A percentile compares a stretch with the other conserved stretches of the same genome.
Evolutionary conservation across 805 yeast genomes (phyloP).

Genomic region (Sugiyamaella valdiviana): DNA sequence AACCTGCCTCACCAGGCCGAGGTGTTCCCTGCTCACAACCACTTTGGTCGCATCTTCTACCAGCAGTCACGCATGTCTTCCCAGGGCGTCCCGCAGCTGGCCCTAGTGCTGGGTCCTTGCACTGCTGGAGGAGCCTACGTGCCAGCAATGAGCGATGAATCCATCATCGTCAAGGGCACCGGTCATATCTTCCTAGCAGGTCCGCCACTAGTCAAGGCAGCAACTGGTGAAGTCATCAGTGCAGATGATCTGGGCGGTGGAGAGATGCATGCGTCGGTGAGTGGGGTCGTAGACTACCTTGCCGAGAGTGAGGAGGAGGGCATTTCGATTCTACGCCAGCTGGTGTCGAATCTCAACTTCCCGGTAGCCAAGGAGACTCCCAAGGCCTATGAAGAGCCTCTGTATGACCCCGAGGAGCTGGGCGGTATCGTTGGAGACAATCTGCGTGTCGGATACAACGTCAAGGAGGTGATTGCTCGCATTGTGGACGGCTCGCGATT

Average conservation of each 20-base stretch:
- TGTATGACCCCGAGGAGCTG: constrained; percentile 27
- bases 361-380: constrained; percentile 14
- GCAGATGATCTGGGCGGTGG: constrained; percentile 32
- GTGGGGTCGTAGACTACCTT: constrained; percentile 30
- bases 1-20: constrained; percentile 32
- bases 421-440: constrained; percentile 30
- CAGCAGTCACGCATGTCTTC: constrained; percentile 30
- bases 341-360: constrained; percentile 22
- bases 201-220: constrained; percentile 32
- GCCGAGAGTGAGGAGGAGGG: constrained; percentile 30
- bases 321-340: constrained; percentile 25
- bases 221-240: constrained; percentile 31
- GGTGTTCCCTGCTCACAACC: constrained; percentile 31
- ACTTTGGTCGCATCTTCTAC: constrained; percentile 30
- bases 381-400: constrained; percentile 17
- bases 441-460: constrained; percentile 27
- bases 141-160: constrained; percentile 32
- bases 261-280: constrained; percentile 28
- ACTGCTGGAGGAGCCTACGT: constrained; percentile 34
- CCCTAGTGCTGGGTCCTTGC: constrained; percentile 31
- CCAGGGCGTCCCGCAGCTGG: constrained; percentile 28
- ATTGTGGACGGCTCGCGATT: constrained; percentile 30
- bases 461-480: constrained; percentile 30
- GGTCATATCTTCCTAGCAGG: constrained; percentile 33
- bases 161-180: constrained; percentile 29